Evolutionary conservation across 2,329 filamentous ascomycete species (phyloP).

Genomic region (Ascochyta viciae-villosae): DNA sequence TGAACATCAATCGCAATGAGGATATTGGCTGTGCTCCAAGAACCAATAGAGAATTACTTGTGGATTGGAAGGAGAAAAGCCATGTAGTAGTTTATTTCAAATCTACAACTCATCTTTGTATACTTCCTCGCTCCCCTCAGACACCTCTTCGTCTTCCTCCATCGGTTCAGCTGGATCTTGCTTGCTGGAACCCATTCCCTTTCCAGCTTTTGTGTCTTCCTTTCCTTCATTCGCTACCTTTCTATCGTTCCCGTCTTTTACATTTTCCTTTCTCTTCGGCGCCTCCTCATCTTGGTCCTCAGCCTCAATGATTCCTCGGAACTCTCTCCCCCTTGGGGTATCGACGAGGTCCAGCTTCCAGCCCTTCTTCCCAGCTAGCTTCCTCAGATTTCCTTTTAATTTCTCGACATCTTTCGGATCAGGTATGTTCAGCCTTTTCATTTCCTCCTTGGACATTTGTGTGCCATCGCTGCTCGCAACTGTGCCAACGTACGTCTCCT

Average conservation of each 20-base stretch:
- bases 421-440: conserved; percentile 69
- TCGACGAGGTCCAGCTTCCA: conserved; percentile 87
- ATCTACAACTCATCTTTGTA: conserved; percentile 51
- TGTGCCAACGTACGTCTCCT: conserved; percentile 61
- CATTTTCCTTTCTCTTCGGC: conserved; percentile 18
- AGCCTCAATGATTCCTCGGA: conserved; percentile 72
- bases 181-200: conserved; percentile 54
- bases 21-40: neutral
- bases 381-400: conserved; percentile 71
- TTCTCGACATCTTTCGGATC: conserved; percentile 72
- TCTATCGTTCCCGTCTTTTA: conserved; percentile 22
- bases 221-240: conserved; percentile 28
- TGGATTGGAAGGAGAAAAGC: neutral
- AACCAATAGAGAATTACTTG: no score
- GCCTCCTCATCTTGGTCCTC: conserved; percentile 60
- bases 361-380: conserved; percentile 71
- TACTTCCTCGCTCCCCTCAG: conserved; percentile 51
- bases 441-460: conserved; percentile 68
- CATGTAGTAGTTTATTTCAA: neutral
- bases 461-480: conserved; percentile 67
- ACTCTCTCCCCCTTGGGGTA: conserved; percentile 67
- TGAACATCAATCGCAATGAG: no score
- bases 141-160: conserved; percentile 29
- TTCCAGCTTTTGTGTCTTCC: conserved; percentile 40
- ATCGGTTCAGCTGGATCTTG: conserved; percentile 22